Base-by-base conservation (phyloP, 495 filamentous ascomycete species). In the Lichina pygmaea region DNA sequence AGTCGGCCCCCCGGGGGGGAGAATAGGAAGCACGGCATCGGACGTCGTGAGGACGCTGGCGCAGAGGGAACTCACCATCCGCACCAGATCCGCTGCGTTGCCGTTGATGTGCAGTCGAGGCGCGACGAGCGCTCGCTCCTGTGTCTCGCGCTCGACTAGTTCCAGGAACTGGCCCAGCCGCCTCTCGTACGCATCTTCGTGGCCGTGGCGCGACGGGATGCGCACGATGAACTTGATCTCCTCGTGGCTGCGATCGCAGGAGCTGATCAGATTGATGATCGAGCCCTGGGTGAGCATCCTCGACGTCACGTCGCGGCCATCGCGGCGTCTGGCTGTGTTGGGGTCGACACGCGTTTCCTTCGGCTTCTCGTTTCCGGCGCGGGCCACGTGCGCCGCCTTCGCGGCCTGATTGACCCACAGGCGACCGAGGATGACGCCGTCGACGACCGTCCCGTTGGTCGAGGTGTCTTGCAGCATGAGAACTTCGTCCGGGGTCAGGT, bases 401-500 rank as follows among this genome's bases (percentile, higher is more conserved):
- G 13, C 36, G 36, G 36, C 36, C 36, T 2, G 10, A 15, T 39
- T 15, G 13, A 2, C 11, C 36, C 10, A 11, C 11, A 15, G 10
- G 11, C 52, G 50, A 46, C 58, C 66, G 1, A 93, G 65, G 13
- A 72, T 62, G 17, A 58, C 58, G 17, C 69, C 62, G 57, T 92
- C 85, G 42, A 97, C 84, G 34, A 81, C 58, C 7, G 91, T 95
- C 17, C 89, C 89, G 50, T 93, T 95, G 0, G 84, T 92, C 0
- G 89, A 95, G 45, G 70, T 67, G 50, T 97, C 89, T 56, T 92
- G 74, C 6, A 95, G 59, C 85, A 97, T 92, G 51, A 94, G 62
- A 40, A 78, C 73, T 9, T 72, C 80, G 42, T 78, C 68, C 4
- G 70, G 60, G 46, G 82, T 95, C 44, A 93, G 60, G 53, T 76